Base-by-base conservation (phyloP, 306 rosid species). In the Abrus precatorius region DNA sequence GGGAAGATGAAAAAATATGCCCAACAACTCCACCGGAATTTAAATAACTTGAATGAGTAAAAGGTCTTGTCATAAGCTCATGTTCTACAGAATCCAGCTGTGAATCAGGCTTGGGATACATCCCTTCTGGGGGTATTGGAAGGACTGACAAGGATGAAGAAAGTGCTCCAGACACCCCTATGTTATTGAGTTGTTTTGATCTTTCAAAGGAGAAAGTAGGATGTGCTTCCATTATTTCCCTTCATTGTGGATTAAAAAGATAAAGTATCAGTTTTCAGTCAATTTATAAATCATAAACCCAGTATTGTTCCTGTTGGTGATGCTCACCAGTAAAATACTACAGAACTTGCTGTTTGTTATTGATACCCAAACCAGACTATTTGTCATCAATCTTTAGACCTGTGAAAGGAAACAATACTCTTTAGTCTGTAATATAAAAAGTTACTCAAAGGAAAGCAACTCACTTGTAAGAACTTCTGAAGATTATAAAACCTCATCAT, bases 221-320 rank as follows among this genome's bases (percentile, higher is more conserved):
- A 64, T 89, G 92, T 36, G 92, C 97, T 87, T 90, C 93, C 96
- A 93, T 86, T 66, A 68, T 85, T 81, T 77, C 61, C 87, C 93
- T 85, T 62, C 72, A 33, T 80, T 47, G 43, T 80, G 36, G 38
- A 64, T 67, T 81, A 6, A 85, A 84, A 56, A 40, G 10, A 64
- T 64, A 50, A 61, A 72, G 28, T 11, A 47, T 77, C 83, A 82
- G 63, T 82, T 78, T 69, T 60, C 74, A 72, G 28, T 69, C 76
- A 43, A 48, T 70, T 30, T 11, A 69, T 20, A 60, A 45, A 70
- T 43, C 56, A 61, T 14, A 69, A 68, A 56, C 65, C 82, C 76
- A 8, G 72, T 48, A 47, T 44, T 52, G 53, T 54, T 47, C 66
- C 59, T 27, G 44, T 38, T 28, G 48, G 50, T 49, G 50, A 69